Evolutionary conservation across 257 asterid species (phyloP).

Genomic region (Solanum ossicruentum): DNA sequence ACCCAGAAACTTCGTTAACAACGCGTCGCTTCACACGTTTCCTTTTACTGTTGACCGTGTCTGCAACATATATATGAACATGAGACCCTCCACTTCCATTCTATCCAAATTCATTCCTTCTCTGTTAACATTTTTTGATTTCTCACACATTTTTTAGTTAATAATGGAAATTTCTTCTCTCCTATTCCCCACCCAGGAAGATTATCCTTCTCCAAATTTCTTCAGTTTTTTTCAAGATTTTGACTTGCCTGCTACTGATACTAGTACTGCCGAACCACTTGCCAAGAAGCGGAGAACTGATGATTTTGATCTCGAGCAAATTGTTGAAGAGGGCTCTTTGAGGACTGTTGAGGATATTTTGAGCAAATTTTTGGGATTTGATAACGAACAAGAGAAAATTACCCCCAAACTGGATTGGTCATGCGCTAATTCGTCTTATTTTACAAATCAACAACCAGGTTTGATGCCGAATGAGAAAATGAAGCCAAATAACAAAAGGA

Average conservation of each 20-base stretch:
- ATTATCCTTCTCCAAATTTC: slow-evolving; percentile 7
- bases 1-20: neutral
- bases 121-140: neutral
- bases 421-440: neutral
- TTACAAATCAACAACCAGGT: neutral
- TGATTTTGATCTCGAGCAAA: neutral
- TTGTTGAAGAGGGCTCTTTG: neutral
- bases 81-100: neutral
- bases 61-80: neutral
- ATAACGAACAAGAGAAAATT: neutral
- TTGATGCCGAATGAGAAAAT: neutral
- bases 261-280: neutral
- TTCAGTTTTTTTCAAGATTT: slow-evolving; percentile 19
- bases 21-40: neutral
- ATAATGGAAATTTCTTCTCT: slow-evolving; percentile 50
- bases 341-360: slow-evolving; percentile 13
- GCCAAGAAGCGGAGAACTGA: slow-evolving; percentile 7
- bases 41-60: neutral
- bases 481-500: slow-evolving; percentile 4
- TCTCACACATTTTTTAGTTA: neutral
- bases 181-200: slow-evolving; percentile 23
- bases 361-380: neutral
- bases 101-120: neutral
- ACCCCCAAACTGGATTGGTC: neutral
- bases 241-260: neutral